Percentiles rank a stretch among this genome's conserved stretches.
Evolutionary conservation across 2,329 filamentous ascomycete species (phyloP).

Genomic region (Leptoxyphium fumago): DNA sequence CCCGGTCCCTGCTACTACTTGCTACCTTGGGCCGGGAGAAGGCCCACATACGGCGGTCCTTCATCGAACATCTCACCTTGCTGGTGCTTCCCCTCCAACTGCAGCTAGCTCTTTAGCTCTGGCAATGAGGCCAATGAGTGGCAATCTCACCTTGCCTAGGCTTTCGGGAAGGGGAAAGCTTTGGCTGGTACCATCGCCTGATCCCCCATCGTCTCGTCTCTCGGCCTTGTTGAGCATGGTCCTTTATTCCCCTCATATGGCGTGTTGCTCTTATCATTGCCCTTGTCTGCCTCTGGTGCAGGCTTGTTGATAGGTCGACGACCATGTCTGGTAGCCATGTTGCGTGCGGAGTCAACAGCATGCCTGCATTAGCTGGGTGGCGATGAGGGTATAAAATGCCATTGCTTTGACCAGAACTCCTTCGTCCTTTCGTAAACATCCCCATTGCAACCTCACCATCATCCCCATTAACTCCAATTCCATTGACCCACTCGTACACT

Average conservation of each 20-base stretch:
- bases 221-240: too few relatives aligned
- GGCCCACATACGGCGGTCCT: too few relatives aligned
- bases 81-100: conserved; percentile 3
- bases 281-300: too few relatives aligned
- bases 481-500: too few relatives aligned
- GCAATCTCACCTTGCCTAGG: conserved; percentile 10
- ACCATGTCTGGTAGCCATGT: not conserved
- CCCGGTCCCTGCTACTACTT: too few relatives aligned
- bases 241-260: too few relatives aligned
- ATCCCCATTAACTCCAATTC: too few relatives aligned
- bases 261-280: too few relatives aligned
- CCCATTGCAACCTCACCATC: too few relatives aligned
- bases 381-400: not conserved
- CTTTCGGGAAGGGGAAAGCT: conserved; percentile 2
- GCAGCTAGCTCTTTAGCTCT: conserved; percentile 21
- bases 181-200: not conserved
- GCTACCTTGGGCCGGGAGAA: too few relatives aligned
- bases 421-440: not conserved
- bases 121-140: conserved; percentile 15
- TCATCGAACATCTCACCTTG: too few relatives aligned
- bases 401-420: not conserved
- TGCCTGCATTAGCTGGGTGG: not conserved
- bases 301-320: not conserved
- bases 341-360: not conserved
- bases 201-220: not conserved